Conservation (phyloP, 2,329 filamentous ascomycete genomes). For the Venturiaceae sp. region DNA sequence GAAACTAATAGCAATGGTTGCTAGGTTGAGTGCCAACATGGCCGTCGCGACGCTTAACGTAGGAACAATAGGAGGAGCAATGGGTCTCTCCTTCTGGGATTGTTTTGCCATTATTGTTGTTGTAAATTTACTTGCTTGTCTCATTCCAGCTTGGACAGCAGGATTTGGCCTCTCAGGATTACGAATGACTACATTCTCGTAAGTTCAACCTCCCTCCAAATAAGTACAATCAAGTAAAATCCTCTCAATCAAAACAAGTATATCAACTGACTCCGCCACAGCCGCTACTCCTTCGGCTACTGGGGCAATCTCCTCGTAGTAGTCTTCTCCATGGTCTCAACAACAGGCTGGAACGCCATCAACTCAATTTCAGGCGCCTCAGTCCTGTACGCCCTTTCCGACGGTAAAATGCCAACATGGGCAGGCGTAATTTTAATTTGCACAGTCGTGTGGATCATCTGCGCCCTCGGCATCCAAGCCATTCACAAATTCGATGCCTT, state of each 20-base stretch:
- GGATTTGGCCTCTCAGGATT: constrained; percentile 24
- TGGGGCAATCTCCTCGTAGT: constrained; percentile 28
- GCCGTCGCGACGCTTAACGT: constrained; percentile 25
- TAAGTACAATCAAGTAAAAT: neutral
- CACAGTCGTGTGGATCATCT: constrained; percentile 26
- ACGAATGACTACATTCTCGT: constrained; percentile 25
- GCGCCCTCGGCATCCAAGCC: constrained; percentile 26
- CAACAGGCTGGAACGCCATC: constrained; percentile 29
- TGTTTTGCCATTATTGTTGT: constrained; percentile 25
- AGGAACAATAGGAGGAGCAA: constrained; percentile 20
- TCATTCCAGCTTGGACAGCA: constrained; percentile 19
- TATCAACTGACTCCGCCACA: too few relatives aligned
- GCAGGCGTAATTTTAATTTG: constrained; percentile 28
- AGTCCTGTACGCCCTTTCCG: constrained; percentile 24
- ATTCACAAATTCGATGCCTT: constrained; percentile 27
- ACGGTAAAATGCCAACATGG: constrained; percentile 26
- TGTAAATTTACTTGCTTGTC: constrained; percentile 22
- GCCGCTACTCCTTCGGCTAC: constrained; percentile 28
- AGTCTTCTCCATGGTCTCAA: constrained; percentile 26
- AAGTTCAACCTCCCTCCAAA: neutral
- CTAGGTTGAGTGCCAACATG: constrained; percentile 27
- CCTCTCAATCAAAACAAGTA: too few relatives aligned
- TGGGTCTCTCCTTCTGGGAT: constrained; percentile 25
- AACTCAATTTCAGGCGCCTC: constrained; percentile 28
- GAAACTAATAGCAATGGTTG: neutral